Evolutionary conservation across 208 protist genomes (phyloP).

Genomic region (Trypanosoma theileri): DNA sequence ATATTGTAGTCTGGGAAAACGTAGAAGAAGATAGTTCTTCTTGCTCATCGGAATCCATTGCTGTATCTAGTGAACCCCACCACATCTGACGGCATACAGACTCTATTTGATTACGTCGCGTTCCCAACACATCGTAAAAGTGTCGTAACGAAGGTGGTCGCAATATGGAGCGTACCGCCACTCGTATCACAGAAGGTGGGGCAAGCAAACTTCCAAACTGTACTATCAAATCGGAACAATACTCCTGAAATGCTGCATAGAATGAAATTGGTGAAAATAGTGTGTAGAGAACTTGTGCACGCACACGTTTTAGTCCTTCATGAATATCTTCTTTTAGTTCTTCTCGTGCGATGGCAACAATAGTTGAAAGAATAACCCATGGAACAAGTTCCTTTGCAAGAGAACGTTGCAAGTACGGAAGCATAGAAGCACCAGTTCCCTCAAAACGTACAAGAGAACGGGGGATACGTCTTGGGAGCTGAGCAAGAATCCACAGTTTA

Average conservation of each 20-base stretch:
- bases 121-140: slow-evolving; percentile 22
- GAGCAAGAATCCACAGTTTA: slow-evolving; percentile 49
- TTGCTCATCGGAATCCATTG: neutral
- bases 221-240: slow-evolving; percentile 25
- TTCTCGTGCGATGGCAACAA: slow-evolving; percentile 17
- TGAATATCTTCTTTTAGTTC: neutral
- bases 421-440: slow-evolving; percentile 15
- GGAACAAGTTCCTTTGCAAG: slow-evolving; percentile 31
- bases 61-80: slow-evolving; percentile 13
- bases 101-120: slow-evolving; percentile 14
- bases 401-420: slow-evolving; percentile 42
- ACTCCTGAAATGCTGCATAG: slow-evolving; percentile 39
- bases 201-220: slow-evolving; percentile 28
- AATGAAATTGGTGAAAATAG: slow-evolving; percentile 22
- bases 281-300: slow-evolving; percentile 25
- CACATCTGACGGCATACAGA: slow-evolving; percentile 19
- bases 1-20: slow-evolving; percentile 1
- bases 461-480: slow-evolving; percentile 49
- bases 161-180: slow-evolving; percentile 37
- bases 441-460: slow-evolving; percentile 59
- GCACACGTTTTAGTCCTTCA: neutral
- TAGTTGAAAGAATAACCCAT: slow-evolving; percentile 29
- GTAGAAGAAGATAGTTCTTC: slow-evolving; percentile 1
- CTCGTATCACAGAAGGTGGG: slow-evolving; percentile 23
- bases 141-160: slow-evolving; percentile 18